Percentiles rank a stretch among this genome's conserved stretches.
Evolutionary conservation across 2,329 filamentous ascomycete genomes (phyloP).

Genomic region (Ilyonectria robusta): DNA sequence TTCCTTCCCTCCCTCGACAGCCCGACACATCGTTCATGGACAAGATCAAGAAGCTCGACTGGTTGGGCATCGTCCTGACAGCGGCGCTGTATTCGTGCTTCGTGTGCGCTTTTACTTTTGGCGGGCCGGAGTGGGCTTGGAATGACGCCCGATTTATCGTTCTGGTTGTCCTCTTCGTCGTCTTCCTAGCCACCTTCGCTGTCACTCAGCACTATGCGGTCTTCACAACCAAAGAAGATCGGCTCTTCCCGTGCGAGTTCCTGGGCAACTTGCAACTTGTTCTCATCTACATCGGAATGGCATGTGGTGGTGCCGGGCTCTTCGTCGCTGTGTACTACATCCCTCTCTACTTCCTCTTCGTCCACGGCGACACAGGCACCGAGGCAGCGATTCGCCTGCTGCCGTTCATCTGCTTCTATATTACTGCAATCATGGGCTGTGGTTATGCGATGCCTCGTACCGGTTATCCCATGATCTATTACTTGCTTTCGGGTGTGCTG

Average conservation of each 20-base stretch:
- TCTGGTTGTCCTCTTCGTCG: constrained; percentile 58
- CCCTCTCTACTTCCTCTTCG: constrained; percentile 39
- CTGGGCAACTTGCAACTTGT: constrained; percentile 44
- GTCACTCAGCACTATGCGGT: constrained; percentile 58
- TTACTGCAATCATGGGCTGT: constrained; percentile 29
- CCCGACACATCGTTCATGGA: constrained; percentile 41
- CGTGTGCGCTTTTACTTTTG: constrained; percentile 64
- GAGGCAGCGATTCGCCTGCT: constrained; percentile 38
- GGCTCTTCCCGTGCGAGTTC: constrained; percentile 50
- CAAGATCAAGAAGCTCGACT: constrained; percentile 58
- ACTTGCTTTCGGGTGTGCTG: constrained; percentile 25
- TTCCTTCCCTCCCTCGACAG: constrained; percentile 45
- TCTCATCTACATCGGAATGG: constrained; percentile 35
- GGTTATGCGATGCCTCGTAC: constrained; percentile 33
- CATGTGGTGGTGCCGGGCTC: constrained; percentile 24
- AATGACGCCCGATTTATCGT: constrained; percentile 58
- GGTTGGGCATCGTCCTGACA: constrained; percentile 60
- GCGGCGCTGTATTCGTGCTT: constrained; percentile 56
- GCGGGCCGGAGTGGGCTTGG: constrained; percentile 64
- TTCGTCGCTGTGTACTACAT: constrained; percentile 38
- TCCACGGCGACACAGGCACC: constrained; percentile 36
- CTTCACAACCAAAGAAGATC: constrained; percentile 50
- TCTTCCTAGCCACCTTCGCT: constrained; percentile 52
- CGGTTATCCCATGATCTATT: constrained; percentile 29
- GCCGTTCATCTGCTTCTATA: constrained; percentile 38